Evolutionary conservation across 2,329 filamentous ascomycete species (phyloP), one percentile per base, ranked within the genome.

Genomic region (Epichloe gansuensis): DNA sequence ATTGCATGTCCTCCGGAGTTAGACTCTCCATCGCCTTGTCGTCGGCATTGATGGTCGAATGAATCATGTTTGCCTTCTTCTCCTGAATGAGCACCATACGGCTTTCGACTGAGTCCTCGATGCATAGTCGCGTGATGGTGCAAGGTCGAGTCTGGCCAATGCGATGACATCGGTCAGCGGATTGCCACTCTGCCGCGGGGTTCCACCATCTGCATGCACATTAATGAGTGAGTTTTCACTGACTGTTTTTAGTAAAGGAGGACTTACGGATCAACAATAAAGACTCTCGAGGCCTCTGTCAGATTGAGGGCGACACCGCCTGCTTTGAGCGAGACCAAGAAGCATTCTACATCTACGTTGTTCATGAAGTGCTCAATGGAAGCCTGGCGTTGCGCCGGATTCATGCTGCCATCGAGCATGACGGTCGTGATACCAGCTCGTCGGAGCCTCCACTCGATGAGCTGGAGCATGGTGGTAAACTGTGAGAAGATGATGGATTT

Each of bases 171-270:
- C 87, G 80, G 66, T 98, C 93, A 3, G 93, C 93, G 55, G 87
- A 93, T 70, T 98, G 93, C 93, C 93, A 98, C 71, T 98, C 93
- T 0, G 91, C 91, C n/a, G 90, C 90, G n/a, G 93, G 93, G 60
- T 97, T 97, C 93, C 93, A 98, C 93, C 93, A 97, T 59, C 86
- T n/a, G 38, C 55, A 35, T 54, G 27, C 4, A 50, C 25, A 31
- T 71, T 54, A 67, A 58, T 35, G 31, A 34, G 15, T 17, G 23
- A 7, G 21, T 13, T 21, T 23, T n/a, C 11, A 7, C 11, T 13
- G 17, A 13, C 13, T 3, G 6, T 9, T 21, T 25, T 13, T 5
- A 13, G 34, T 8, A 38, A 6, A 42, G 35, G 35, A 23, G 21
- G 43, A 84, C 86, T 78, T 80, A 90, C 75, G 93, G 93, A 62